Percentiles rank a stretch among this genome's conserved stretches.
Conservation (phyloP, 192 early-diverging fungal genomes). For the Coemansia nantahalensis region DNA sequence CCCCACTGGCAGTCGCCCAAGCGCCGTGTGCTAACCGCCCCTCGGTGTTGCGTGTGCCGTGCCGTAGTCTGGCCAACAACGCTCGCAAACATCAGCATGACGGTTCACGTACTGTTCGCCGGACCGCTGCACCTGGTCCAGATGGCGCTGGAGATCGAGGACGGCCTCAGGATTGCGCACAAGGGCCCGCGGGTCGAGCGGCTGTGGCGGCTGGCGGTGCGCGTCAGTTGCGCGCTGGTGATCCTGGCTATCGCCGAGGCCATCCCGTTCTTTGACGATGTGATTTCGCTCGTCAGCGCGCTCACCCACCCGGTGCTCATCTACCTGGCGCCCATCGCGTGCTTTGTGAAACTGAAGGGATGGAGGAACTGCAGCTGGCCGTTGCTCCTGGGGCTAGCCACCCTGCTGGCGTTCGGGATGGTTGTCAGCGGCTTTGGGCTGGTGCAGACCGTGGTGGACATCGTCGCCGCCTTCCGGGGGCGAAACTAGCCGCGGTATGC, state of each 20-base stretch:
- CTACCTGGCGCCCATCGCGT: slow-evolving; percentile 70
- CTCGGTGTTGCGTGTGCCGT: too few species aligned
- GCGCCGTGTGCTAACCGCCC: background rate
- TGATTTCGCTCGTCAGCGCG: slow-evolving; percentile 70
- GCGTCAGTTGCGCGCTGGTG: slow-evolving; percentile 53
- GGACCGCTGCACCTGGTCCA: slow-evolving; percentile 70
- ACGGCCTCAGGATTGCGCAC: slow-evolving; percentile 51
- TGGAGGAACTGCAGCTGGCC: slow-evolving; percentile 47
- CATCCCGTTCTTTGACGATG: slow-evolving; percentile 72
- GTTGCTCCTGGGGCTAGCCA: slow-evolving; percentile 11
- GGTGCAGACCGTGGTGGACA: slow-evolving; percentile 57
- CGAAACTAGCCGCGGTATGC: slow-evolving; percentile 4
- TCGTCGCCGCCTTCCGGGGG: slow-evolving; percentile 42
- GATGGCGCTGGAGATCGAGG: slow-evolving; percentile 57
- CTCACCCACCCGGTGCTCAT: slow-evolving; percentile 68
- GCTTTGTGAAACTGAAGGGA: slow-evolving; percentile 66
- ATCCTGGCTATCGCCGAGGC: slow-evolving; percentile 59
- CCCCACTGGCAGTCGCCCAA: background rate
- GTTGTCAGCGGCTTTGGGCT: slow-evolving; percentile 62
- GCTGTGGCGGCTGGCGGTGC: slow-evolving; percentile 50
- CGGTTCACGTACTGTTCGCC: slow-evolving; percentile 71
- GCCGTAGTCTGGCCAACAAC: slow-evolving; percentile 57
- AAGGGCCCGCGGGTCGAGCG: slow-evolving; percentile 53
- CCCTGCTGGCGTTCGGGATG: slow-evolving; percentile 55
- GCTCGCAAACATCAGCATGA: slow-evolving; percentile 66